Base-by-base conservation (phyloP, 2,329 filamentous ascomycete species). In the Cladophialophora yegresii region DNA sequence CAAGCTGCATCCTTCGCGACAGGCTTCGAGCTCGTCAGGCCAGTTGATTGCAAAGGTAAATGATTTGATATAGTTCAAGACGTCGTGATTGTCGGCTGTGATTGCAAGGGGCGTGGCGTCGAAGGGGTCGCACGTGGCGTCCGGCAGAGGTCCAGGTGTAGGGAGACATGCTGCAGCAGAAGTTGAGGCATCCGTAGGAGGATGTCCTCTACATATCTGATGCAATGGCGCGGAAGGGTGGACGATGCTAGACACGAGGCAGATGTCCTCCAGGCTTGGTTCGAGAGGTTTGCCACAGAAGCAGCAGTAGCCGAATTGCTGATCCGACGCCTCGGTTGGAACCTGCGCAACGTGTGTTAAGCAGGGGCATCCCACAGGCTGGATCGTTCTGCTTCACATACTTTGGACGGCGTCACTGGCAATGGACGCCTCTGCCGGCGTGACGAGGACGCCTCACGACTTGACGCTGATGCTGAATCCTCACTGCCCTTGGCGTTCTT, bases 11-110 rank as follows among this genome's bases (percentile, higher is more conserved):
- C 57, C 57, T 20, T 51, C 57, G 9, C 45, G 45, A 30, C 57
- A 59, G 4, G 57, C 57, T 1, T 8, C n/a, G 32, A 59, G 47
- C 47, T 59, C 57, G 45, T 59, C 57, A 22, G 57, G 57, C 57
- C 57, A 59, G 12, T 59, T 59, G 28, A 59, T 28, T 12, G 57
- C 45, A 40, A 47, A 59, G 4, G 57, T 59, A 12, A 51, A 59
- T 10, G 47, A 59, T 20, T 36, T 30, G 47, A 40, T 30, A 33
- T 59, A 59, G 20, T 49, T 40, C 45, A 59, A 16, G 30, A 59
- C 33, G 20, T 59, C 28, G 30, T 59, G 57, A 26, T 12, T 22
- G 20, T 59, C 45, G 32, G 57, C 45, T 16, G 57, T 50, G 30
- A 59, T 26, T 8, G 57, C 12, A 8, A 59, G n/a, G 2, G 57